A percentile compares a stretch with the other conserved stretches of the same genome.
These are phyloP conservation scores for Gastrolobium villosum DNA, from an alignment of 306 rosid genomes.

Conservation along the genomic window DNA sequence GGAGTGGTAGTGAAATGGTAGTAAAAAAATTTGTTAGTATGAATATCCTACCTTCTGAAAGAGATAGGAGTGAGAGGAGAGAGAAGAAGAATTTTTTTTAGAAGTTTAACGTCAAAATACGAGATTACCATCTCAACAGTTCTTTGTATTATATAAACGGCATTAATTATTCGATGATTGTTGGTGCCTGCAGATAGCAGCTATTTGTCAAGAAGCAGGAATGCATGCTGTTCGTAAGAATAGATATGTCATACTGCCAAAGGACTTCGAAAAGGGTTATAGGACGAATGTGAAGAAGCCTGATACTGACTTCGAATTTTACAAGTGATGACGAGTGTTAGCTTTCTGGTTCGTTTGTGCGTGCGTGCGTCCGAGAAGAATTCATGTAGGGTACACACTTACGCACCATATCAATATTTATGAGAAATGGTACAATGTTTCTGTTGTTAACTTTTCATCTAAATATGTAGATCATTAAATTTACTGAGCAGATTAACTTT, in stretches of 20 bases:
- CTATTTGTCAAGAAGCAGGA: slow-evolving; percentile 99
- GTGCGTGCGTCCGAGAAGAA: not conserved
- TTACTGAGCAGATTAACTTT: slow-evolving; percentile 28
- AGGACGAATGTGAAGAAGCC: slow-evolving; percentile 98
- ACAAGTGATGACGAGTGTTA: slow-evolving; percentile 70
- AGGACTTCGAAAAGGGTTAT: slow-evolving; percentile 99
- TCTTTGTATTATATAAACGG: not conserved
- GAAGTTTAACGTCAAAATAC: not conserved
- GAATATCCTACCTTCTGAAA: too few relatives aligned
- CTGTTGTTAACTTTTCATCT: slow-evolving; percentile 19
- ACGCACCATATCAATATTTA: slow-evolving; percentile 24
- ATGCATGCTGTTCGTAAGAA: slow-evolving; percentile 99
- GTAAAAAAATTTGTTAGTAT: too few relatives aligned
- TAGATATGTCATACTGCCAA: slow-evolving; percentile 93
- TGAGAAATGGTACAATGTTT: slow-evolving; percentile 27
- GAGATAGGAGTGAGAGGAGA: not conserved
- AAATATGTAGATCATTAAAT: slow-evolving; percentile 19
- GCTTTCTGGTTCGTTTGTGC: not conserved
- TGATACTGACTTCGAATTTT: slow-evolving; percentile 97
- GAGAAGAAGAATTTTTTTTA: not conserved
- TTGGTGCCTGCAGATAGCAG: slow-evolving; percentile 72
- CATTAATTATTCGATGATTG: not conserved
- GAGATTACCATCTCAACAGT: not conserved
- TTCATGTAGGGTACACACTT: slow-evolving; percentile 37
- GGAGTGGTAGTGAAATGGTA: too few relatives aligned